Evolutionary conservation across 2,329 filamentous ascomycete species (phyloP).

Genomic region (Epichloe uncinata): DNA sequence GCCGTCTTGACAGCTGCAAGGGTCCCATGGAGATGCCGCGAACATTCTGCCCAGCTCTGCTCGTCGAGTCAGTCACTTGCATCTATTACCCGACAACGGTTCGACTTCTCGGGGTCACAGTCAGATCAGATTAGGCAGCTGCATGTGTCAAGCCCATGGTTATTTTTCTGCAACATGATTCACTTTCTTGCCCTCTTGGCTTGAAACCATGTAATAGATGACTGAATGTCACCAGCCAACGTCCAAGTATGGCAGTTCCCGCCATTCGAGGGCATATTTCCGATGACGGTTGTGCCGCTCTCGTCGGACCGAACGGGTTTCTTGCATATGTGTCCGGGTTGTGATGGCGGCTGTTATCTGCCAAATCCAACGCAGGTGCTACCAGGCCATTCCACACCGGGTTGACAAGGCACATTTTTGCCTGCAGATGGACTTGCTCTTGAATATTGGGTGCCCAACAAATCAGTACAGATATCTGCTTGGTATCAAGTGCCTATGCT

Average conservation of each 20-base stretch:
- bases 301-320: slow-evolving; percentile 1
- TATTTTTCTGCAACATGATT: background rate
- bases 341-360: background rate
- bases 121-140: background rate
- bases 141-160: background rate
- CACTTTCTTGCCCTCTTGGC: background rate
- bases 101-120: background rate
- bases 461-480: background rate
- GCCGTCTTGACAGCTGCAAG: background rate
- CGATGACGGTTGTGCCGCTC: background rate
- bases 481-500: background rate
- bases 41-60: background rate
- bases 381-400: background rate
- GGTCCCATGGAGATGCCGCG: background rate
- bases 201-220: background rate
- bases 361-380: background rate
- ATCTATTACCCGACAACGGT: background rate
- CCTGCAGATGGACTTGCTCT: background rate
- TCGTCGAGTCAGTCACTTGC: background rate
- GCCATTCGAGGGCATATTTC: background rate
- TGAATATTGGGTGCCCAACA: background rate
- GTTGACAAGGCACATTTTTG: background rate
- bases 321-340: background rate
- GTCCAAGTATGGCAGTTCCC: background rate
- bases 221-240: background rate